These are phyloP conservation scores for Plantago coronopus DNA, from an alignment of 305 asterid genomes.

Conservation along the genomic window DNA sequence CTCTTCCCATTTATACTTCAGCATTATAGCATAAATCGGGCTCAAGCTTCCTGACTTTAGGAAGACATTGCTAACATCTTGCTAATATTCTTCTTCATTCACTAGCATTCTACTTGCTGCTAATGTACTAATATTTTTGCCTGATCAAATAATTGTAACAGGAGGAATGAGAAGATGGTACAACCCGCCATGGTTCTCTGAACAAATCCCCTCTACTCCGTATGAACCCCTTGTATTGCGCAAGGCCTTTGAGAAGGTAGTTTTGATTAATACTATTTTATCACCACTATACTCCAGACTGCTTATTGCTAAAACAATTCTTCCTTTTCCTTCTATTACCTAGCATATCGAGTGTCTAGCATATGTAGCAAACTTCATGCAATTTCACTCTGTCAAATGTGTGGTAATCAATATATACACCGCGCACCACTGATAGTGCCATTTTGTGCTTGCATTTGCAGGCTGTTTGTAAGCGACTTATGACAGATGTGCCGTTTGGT, in stretches of 20 bases:
- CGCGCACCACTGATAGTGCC: no score
- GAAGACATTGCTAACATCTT: conserved; percentile 12
- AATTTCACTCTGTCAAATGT: neutral
- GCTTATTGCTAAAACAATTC: no score
- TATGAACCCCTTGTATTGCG: conserved; percentile 78
- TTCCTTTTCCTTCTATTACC: neutral
- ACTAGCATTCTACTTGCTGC: conserved; percentile 21
- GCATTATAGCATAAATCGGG: neutral
- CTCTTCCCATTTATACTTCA: neutral
- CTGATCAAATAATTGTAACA: conserved; percentile 36
- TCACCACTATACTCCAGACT: conserved; percentile 4
- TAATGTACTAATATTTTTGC: conserved; percentile 17
- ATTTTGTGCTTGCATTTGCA: conserved; percentile 33
- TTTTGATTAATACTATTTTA: conserved; percentile 27
- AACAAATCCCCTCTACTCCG: conserved; percentile 69
- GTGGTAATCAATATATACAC: no score
- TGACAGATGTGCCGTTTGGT: conserved; percentile 99
- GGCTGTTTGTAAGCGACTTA: conserved; percentile 94
- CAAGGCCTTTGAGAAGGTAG: conserved; percentile 92
- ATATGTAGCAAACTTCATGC: neutral
- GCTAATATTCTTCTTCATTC: conserved; percentile 13
- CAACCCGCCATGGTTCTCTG: conserved; percentile 90
- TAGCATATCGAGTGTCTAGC: no score
- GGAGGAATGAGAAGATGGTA: conserved; percentile 93
- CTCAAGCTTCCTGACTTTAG: neutral